Conservation (phyloP, 352 stramenopile genomes). For the Phytophthora brassicae region DNA sequence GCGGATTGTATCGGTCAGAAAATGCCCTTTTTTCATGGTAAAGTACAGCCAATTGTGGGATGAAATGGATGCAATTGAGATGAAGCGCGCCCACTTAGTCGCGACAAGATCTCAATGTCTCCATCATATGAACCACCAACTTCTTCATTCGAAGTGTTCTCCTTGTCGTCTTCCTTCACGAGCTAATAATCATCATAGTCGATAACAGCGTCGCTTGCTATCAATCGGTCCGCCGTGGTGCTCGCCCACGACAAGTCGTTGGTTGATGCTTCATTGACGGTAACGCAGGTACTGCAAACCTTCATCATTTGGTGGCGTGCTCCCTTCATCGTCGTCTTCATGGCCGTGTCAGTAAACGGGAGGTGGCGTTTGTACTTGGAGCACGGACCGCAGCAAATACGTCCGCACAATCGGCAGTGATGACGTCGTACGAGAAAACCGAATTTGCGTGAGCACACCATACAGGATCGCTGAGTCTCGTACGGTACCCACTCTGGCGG, state of each 20-base stretch:
- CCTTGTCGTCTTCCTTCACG: conserved; percentile 3
- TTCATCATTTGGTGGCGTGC: conserved; percentile 48
- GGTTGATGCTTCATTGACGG: conserved; percentile 48
- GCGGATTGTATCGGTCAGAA: conserved; percentile 12
- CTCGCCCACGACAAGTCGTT: conserved; percentile 60
- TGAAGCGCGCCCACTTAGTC: conserved; percentile 1
- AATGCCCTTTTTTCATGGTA: conserved; percentile 21
- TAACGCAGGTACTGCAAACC: conserved; percentile 77
- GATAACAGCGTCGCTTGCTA: conserved; percentile 51
- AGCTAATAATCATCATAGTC: conserved; percentile 60
- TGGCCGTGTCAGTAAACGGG: conserved; percentile 47
- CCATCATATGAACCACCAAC: conserved; percentile 3
- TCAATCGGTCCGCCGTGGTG: conserved; percentile 48
- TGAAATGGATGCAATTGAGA: conserved; percentile 1
- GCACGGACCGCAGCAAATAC: conserved; percentile 79
- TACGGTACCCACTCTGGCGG: conserved; percentile 75
- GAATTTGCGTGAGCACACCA: conserved; percentile 75
- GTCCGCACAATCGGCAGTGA: conserved; percentile 81
- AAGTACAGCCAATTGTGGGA: conserved; percentile 29
- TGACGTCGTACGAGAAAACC: conserved; percentile 70
- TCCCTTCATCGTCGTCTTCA: conserved; percentile 46
- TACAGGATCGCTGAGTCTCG: conserved; percentile 65
- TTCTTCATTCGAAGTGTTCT: conserved; percentile 21
- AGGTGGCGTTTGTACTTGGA: conserved; percentile 77
- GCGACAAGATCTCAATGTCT: conserved; percentile 12